Evolutionary conservation across 257 asterid species (phyloP).

Genomic region (Sherardia arvensis): DNA sequence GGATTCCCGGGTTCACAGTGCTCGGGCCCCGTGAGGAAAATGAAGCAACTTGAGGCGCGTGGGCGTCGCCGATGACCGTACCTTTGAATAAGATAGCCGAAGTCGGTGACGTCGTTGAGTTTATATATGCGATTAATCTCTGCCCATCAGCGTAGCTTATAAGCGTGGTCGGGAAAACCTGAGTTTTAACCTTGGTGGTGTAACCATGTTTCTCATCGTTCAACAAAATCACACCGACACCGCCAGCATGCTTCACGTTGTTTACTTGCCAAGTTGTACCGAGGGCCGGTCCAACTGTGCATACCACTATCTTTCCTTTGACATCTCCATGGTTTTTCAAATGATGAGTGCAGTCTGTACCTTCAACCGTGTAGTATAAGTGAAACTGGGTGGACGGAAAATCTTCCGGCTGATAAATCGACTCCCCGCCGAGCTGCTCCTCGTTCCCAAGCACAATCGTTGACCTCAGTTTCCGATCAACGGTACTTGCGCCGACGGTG

Average conservation of each 20-base stretch:
- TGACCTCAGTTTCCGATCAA: background rate
- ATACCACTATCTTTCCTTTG: background rate
- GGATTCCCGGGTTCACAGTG: background rate
- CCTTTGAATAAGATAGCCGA: background rate
- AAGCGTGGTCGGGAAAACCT: background rate
- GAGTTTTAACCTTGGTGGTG: background rate
- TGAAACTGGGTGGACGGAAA: background rate
- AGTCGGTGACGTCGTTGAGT: background rate
- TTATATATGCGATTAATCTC: background rate
- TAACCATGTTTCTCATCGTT: background rate
- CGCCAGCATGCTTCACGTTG: too few relatives aligned
- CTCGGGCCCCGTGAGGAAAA: slow-evolving; percentile 8
- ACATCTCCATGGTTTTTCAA: background rate
- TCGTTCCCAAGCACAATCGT: too few relatives aligned
- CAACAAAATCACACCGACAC: too few relatives aligned
- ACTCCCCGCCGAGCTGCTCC: too few relatives aligned
- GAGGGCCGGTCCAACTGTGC: background rate
- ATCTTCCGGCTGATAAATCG: too few relatives aligned
- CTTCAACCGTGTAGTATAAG: background rate
- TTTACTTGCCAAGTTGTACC: too few relatives aligned
- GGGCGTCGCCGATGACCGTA: background rate
- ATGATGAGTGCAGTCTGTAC: background rate
- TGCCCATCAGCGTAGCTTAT: background rate
- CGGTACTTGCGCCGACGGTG: slow-evolving; percentile 3
- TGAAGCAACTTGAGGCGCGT: background rate